Base-by-base conservation (phyloP, 2,329 filamentous ascomycete species). In the Hypomyces rosellus region DNA sequence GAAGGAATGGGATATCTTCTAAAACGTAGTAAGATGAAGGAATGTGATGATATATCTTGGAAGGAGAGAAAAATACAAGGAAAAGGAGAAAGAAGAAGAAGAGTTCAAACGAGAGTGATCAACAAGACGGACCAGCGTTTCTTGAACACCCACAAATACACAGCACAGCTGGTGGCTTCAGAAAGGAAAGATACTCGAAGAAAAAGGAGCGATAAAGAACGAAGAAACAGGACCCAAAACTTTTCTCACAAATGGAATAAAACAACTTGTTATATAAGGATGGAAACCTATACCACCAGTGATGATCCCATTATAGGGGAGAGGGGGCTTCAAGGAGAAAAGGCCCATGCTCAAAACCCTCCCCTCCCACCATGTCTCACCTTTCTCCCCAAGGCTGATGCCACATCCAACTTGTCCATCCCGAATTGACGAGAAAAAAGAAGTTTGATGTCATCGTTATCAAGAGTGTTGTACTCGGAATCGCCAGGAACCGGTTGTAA, bases 41-140 rank as follows among this genome's bases (percentile, higher is more conserved):
- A 5, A 20, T 20, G 20, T 5, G 20, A 20, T 5, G 20, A 20
- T 3, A 20, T 20, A 20, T 20, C 20, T 20, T 5, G 5, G 5
- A 20, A 20, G 3, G 20, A 20, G 20, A 20, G 20, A 20, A 20
- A 20, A 37, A n/a, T n/a, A n/a, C n/a, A n/a, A n/a, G n/a, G n/a
- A n/a, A 43, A 48, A 39, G 34, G 42, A 51, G 54, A 33, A 38
- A 44, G 33, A 7, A 25, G 2, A 14, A 25, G 11, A 25, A 12
- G 15, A 43, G 11, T 48, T 25, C 30, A 50, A 57, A 54, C 41
- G 54, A 52, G 45, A 34, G 47, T 44, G 50, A 46, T 45, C 42
- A 53, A 48, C 40, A 55, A 55, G 55, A 53, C 55, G 54, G 51
- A 51, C 55, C 53, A 56, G 54, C 37, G 54, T 50, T 54, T 56